A percentile compares a stretch with the other conserved stretches of the same genome.
Evolutionary conservation across 2,329 filamentous ascomycete genomes (phyloP).

Genomic region (Teratosphaeriaceae sp.): DNA sequence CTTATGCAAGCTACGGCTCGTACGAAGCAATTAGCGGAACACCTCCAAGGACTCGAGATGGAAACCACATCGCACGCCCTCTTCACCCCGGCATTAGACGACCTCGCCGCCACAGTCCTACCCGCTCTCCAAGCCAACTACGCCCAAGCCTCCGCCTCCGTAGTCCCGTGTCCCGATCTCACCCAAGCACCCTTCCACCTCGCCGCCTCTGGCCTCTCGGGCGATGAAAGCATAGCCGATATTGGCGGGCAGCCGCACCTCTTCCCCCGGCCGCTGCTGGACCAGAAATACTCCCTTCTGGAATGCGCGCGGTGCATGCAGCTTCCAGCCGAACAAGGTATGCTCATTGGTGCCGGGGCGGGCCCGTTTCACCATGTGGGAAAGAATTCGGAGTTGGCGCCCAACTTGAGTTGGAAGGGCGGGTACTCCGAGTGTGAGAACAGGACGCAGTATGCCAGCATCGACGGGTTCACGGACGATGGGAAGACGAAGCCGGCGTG

Average conservation of each 20-base stretch:
- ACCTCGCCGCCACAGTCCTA: conserved; percentile 16
- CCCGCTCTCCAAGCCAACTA: conserved; percentile 22
- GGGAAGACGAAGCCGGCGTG: conserved; percentile 28
- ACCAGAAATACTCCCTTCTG: conserved; percentile 24
- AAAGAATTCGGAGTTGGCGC: conserved; percentile 23
- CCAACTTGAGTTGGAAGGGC: conserved; percentile 23
- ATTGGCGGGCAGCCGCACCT: conserved; percentile 27
- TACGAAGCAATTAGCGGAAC: too few relatives aligned
- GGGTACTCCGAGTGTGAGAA: conserved; percentile 19
- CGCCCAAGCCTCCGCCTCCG: conserved; percentile 13
- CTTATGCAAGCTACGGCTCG: too few relatives aligned
- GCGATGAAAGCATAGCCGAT: conserved; percentile 23
- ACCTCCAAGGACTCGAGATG: conserved; percentile 11
- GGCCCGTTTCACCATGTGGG: conserved; percentile 24
- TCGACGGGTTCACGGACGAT: conserved; percentile 35
- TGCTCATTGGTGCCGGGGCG: conserved; percentile 24
- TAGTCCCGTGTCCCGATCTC: conserved; percentile 22
- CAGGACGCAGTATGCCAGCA: conserved; percentile 29
- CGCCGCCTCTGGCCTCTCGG: conserved; percentile 21
- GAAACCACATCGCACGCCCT: conserved; percentile 18
- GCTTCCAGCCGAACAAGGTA: conserved; percentile 16
- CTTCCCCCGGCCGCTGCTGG: conserved; percentile 22
- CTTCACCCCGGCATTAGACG: conserved; percentile 19
- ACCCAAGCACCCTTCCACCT: conserved; percentile 21
- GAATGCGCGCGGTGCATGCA: conserved; percentile 21